Conservation (phyloP, 805 yeast genomes). For the Wickerhamiella allomyrinae region DNA sequence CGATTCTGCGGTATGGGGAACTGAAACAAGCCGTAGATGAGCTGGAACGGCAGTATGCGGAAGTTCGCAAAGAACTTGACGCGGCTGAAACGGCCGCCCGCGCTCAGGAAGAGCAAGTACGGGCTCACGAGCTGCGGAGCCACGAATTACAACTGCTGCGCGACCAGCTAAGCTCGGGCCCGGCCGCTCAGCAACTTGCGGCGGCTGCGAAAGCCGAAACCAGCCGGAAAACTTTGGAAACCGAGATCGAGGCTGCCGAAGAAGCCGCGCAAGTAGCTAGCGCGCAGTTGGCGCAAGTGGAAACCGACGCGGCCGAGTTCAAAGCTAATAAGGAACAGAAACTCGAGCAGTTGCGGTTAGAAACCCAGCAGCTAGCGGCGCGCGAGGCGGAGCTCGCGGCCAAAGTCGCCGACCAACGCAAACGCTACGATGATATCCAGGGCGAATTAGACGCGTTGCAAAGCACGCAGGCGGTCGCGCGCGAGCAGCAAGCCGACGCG, state of each 20-base stretch:
- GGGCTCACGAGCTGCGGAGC: neutral
- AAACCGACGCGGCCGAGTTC: slow-evolving; percentile 72
- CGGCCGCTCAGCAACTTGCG: neutral
- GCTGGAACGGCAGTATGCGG: slow-evolving; percentile 34
- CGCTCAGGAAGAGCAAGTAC: neutral
- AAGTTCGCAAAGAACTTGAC: slow-evolving; percentile 54
- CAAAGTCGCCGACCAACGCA: slow-evolving; percentile 2
- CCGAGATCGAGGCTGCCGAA: neutral
- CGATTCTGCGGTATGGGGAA: neutral
- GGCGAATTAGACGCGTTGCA: slow-evolving; percentile 7
- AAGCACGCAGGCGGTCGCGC: slow-evolving; percentile 22
- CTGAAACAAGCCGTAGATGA: neutral
- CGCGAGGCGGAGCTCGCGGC: slow-evolving; percentile 4
- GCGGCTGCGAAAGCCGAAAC: slow-evolving; percentile 2
- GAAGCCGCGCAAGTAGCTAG: neutral
- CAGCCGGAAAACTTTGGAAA: neutral
- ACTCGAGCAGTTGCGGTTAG: slow-evolving; percentile 36
- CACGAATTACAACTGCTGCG: neutral
- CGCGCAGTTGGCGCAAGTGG: slow-evolving; percentile 38
- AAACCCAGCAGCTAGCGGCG: slow-evolving; percentile 21
- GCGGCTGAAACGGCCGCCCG: slow-evolving; percentile 24
- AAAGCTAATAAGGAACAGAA: slow-evolving; percentile 67
- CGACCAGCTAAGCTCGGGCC: neutral
- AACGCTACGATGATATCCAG: slow-evolving; percentile 4
- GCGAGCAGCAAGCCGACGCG: slow-evolving; percentile 27